phyloP scores from a whole-genome alignment of 2,329 filamentous ascomycete genomes.

The Verticillium nubilum region DNA sequence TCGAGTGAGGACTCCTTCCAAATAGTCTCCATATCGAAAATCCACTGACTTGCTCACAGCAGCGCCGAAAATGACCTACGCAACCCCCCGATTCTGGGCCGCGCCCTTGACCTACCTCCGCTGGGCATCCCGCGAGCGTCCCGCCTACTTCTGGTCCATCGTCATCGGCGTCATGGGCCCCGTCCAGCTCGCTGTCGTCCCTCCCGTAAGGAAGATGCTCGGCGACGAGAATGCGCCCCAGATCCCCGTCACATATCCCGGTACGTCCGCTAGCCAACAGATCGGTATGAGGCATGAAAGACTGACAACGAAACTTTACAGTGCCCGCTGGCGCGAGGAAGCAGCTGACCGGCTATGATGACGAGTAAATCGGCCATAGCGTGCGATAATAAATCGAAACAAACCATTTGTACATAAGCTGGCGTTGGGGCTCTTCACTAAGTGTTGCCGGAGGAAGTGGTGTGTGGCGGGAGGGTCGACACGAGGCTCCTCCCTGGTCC shows the following conservation, averaged over 20 bases:
- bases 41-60: not conserved
- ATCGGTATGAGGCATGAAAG: not conserved
- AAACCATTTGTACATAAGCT: conserved; percentile 15
- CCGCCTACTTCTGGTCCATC: conserved; percentile 85
- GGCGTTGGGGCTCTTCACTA: conserved; percentile 13
- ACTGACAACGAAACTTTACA: conserved; percentile 19
- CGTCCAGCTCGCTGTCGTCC: conserved; percentile 61
- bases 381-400: not conserved
- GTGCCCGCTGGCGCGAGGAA: conserved; percentile 56
- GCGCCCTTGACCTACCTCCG: conserved; percentile 77
- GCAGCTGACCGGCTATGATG: conserved; percentile 55
- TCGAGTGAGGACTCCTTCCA: conserved; percentile 21
- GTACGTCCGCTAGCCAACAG: conserved; percentile 50
- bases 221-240: conserved; percentile 68
- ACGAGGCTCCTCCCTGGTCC: not conserved
- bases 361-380: conserved; percentile 29
- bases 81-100: conserved; percentile 74
- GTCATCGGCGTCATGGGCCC: conserved; percentile 71
- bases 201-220: conserved; percentile 65
- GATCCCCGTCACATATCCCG: conserved; percentile 87
- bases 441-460: conserved; percentile 1
- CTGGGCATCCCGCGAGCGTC: conserved; percentile 84
- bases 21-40: not conserved
- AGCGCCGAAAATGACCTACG: conserved; percentile 46
- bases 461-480: not conserved